Conservation (phyloP, 2,329 filamentous ascomycete genomes). For the Dendryphion nanum region DNA sequence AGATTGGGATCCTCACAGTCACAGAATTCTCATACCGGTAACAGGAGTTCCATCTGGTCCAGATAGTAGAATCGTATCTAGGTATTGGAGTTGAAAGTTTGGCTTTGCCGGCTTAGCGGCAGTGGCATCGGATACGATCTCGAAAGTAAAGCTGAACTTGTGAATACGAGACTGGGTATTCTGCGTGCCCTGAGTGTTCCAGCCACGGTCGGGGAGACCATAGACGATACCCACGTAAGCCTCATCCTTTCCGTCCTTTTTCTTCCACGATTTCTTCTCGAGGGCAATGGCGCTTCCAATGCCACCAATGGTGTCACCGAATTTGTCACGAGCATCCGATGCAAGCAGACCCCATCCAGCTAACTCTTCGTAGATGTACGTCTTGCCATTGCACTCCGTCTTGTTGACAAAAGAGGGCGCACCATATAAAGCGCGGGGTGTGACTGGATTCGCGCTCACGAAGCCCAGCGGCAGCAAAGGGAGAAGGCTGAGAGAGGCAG, state of each 20-base stretch:
- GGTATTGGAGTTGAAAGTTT: conserved; percentile 62
- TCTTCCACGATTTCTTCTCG: conserved; percentile 59
- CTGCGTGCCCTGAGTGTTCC: conserved; percentile 69
- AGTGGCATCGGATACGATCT: conserved; percentile 51
- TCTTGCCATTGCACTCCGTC: conserved; percentile 58
- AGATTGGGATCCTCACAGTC: no score
- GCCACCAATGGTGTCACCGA: conserved; percentile 67
- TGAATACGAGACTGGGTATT: conserved; percentile 69
- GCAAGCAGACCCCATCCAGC: conserved; percentile 65
- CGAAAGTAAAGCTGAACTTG: conserved; percentile 63
- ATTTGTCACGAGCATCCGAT: conserved; percentile 61
- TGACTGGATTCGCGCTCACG: conserved; percentile 13
- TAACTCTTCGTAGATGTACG: conserved; percentile 65
- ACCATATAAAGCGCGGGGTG: conserved; percentile 2
- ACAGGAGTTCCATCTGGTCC: conserved; percentile 61
- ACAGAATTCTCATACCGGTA: conserved; percentile 48
- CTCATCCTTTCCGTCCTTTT: conserved; percentile 41
- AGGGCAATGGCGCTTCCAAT: conserved; percentile 67
- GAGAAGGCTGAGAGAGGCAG: conserved; percentile 14
- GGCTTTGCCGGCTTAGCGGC: conserved; percentile 53
- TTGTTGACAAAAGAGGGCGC: conserved; percentile 16
- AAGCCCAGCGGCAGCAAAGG: conserved; percentile 16
- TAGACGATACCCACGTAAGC: conserved; percentile 63
- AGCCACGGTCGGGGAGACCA: conserved; percentile 66
- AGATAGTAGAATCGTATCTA: conserved; percentile 64